Percentiles rank a stretch among this genome's conserved stretches.
phyloP scores from a whole-genome alignment of 225 moss, liverwort and hornwort genomes.

The Thuidium tamariscinum region DNA sequence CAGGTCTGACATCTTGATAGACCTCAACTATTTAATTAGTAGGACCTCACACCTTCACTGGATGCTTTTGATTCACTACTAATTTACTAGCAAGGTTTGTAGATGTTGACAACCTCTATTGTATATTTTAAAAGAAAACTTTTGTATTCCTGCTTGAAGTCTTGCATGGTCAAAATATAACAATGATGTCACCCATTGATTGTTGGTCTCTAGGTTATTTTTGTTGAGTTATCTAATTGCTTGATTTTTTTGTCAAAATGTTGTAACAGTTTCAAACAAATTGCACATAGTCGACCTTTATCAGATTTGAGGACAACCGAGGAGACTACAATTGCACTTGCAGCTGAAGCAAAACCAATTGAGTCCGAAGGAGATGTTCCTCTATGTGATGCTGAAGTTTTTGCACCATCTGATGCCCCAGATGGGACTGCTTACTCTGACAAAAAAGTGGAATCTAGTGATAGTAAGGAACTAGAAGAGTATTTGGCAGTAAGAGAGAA shows the following conservation, averaged over 20 bases:
- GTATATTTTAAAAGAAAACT: background rate
- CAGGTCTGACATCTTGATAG: conserved; percentile 30
- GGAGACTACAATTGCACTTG: conserved; percentile 31
- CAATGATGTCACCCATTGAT: background rate
- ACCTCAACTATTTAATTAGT: background rate
- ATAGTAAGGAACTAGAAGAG: conserved; percentile 66
- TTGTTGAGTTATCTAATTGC: background rate
- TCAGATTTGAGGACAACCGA: conserved; percentile 63
- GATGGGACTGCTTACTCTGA: conserved; percentile 31
- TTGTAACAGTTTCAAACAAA: conserved; percentile 66
- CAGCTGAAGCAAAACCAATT: conserved; percentile 15
- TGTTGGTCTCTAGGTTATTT: background rate
- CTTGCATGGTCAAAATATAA: background rate
- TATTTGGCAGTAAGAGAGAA: conserved; percentile 66
- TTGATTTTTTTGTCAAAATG: background rate
- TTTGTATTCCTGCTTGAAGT: background rate
- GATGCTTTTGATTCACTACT: background rate
- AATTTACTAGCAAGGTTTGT: background rate
- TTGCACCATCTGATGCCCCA: conserved; percentile 28
- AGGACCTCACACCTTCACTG: background rate
- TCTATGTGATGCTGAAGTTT: conserved; percentile 23
- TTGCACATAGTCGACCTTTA: conserved; percentile 70
- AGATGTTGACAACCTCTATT: background rate
- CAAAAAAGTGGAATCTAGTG: conserved; percentile 26
- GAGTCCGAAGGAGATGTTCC: conserved; percentile 31